Percentiles rank a stretch among this genome's conserved stretches.
Conservation (phyloP, 371 early-diverging fungal genomes). For the Homolaphlyctis polyrhiza region DNA sequence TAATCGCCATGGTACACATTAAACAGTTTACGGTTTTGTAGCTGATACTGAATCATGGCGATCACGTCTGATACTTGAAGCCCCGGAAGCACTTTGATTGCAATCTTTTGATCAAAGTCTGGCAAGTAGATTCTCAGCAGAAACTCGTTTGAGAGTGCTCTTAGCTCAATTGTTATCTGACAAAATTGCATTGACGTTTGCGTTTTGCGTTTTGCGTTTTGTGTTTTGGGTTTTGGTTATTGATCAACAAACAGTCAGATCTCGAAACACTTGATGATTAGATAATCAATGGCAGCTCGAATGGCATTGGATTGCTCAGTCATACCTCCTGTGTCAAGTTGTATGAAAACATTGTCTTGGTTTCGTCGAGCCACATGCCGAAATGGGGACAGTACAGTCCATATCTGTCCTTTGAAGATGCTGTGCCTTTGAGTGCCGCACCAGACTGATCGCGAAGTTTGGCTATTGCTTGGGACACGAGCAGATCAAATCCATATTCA, state of each 20-base stretch:
- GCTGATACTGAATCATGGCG: slow-evolving; percentile 18
- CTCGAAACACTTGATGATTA: too few relatives aligned
- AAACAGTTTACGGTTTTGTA: slow-evolving; percentile 14
- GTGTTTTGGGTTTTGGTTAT: too few relatives aligned
- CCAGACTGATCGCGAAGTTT: too few relatives aligned
- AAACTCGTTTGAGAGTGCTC: slow-evolving; percentile 19
- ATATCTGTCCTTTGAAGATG: slow-evolving; percentile 6
- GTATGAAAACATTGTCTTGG: slow-evolving; percentile 20
- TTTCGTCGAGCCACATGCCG: slow-evolving; percentile 26
- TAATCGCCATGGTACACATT: slow-evolving; percentile 13
- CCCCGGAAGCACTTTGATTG: slow-evolving; percentile 18
- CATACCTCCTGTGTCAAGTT: slow-evolving; percentile 17
- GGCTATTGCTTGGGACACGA: slow-evolving; percentile 17
- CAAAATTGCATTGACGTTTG: too few relatives aligned
- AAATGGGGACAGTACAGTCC: slow-evolving; percentile 23
- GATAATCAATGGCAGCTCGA: background rate
- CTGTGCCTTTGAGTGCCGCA: too few relatives aligned
- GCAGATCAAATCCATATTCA: slow-evolving; percentile 13
- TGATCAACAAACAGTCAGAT: too few relatives aligned
- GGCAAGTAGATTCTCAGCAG: slow-evolving; percentile 18
- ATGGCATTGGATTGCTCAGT: background rate
- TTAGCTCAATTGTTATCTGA: slow-evolving; percentile 13
- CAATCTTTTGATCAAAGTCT: slow-evolving; percentile 27
- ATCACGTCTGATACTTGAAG: slow-evolving; percentile 15
- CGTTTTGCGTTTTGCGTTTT: too few relatives aligned